Evolutionary conservation across 1,284 basidiomycete genomes (phyloP).

Genomic region (Pterulicium gracile): DNA sequence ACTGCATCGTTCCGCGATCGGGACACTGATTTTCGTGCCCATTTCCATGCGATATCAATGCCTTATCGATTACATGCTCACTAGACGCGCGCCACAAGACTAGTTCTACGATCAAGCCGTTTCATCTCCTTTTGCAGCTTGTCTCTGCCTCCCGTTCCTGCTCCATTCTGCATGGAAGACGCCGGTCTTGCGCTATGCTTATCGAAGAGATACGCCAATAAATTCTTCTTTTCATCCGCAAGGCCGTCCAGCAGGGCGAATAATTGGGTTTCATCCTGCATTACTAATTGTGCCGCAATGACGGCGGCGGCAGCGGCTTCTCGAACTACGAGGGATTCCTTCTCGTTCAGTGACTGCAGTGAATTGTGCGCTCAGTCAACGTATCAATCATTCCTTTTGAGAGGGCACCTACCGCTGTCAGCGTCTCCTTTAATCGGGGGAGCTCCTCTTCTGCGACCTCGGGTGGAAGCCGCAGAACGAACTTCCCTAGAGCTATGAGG

Average conservation of each 20-base stretch:
- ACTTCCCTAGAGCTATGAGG: slow-evolving; percentile 69
- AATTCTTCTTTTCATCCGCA: slow-evolving; percentile 76
- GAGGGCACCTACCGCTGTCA: slow-evolving; percentile 47
- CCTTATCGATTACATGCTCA: too few species aligned
- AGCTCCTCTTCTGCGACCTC: slow-evolving; percentile 81
- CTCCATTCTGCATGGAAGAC: slow-evolving; percentile 10
- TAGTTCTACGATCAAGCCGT: slow-evolving; percentile 1
- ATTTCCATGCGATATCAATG: too few species aligned
- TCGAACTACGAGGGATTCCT: slow-evolving; percentile 60
- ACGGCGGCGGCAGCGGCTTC: slow-evolving; percentile 73
- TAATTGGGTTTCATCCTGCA: slow-evolving; percentile 71
- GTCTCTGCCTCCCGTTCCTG: background rate
- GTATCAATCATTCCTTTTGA: slow-evolving; percentile 3
- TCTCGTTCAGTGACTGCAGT: slow-evolving; percentile 58
- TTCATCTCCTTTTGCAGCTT: slow-evolving; percentile 3
- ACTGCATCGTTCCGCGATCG: too few species aligned
- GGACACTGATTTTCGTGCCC: too few species aligned
- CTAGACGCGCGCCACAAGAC: too few species aligned
- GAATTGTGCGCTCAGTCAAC: slow-evolving; percentile 1
- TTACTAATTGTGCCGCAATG: slow-evolving; percentile 68
- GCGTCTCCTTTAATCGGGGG: slow-evolving; percentile 56
- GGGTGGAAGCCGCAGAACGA: slow-evolving; percentile 63
- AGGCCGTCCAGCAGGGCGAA: slow-evolving; percentile 70
- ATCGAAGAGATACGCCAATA: slow-evolving; percentile 76
- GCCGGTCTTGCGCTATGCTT: slow-evolving; percentile 61